A percentile compares a stretch with the other conserved stretches of the same genome.
phyloP scores from a whole-genome alignment of 2,329 filamentous ascomycete genomes.

The Seiridium cupressi region DNA sequence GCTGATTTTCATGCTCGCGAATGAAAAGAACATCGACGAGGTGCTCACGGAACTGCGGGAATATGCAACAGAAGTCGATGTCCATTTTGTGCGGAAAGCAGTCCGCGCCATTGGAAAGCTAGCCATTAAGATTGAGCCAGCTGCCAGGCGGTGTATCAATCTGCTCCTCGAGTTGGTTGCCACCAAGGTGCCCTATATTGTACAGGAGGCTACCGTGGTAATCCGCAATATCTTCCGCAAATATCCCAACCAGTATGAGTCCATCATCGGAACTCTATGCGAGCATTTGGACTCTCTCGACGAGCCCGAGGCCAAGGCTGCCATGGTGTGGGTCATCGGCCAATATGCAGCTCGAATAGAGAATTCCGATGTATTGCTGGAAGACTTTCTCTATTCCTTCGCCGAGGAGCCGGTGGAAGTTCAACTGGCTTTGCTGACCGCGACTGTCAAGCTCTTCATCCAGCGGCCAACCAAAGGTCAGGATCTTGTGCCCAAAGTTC shows the following conservation, averaged over 20 bases:
- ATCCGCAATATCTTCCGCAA: conserved; percentile 99
- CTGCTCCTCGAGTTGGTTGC: conserved; percentile 88
- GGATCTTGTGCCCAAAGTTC: conserved; percentile 85
- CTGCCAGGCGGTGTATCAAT: conserved; percentile 87
- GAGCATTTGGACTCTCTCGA: conserved; percentile 95
- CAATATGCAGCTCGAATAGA: conserved; percentile 97
- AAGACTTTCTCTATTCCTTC: conserved; percentile 94
- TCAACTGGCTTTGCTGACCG: conserved; percentile 88
- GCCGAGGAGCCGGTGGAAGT: conserved; percentile 94
- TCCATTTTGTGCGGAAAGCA: conserved; percentile 97
- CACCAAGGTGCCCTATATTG: conserved; percentile 98
- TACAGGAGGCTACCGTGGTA: conserved; percentile 97
- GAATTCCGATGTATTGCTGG: conserved; percentile 88
- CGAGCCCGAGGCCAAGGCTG: conserved; percentile 95
- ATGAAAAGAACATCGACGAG: conserved; percentile 91
- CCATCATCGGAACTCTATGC: conserved; percentile 92
- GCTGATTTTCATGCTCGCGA: conserved; percentile 98
- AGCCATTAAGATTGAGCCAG: conserved; percentile 97
- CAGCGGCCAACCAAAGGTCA: conserved; percentile 94
- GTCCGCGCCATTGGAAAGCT: conserved; percentile 97
- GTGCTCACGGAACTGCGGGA: conserved; percentile 92
- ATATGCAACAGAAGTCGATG: conserved; percentile 97
- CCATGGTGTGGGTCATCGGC: conserved; percentile 99
- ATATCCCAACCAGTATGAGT: conserved; percentile 98
- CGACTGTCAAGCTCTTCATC: conserved; percentile 97